These are phyloP conservation scores for Takakia lepidozioides DNA, from an alignment of 225 moss, liverwort and hornwort species.

Conservation along the genomic window DNA sequence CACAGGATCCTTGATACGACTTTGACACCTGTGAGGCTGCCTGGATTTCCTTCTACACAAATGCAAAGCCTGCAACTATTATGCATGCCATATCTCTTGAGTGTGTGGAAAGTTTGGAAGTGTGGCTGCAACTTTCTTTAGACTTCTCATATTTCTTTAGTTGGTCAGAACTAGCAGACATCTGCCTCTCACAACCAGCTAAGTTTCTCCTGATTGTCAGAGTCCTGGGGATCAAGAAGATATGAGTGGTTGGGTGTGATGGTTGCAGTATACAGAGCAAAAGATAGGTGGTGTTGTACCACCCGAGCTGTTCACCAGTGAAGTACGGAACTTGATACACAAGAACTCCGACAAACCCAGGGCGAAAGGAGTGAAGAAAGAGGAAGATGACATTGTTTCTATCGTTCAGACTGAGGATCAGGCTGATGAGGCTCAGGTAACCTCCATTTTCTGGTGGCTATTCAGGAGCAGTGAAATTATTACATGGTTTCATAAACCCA, in stretches of 20 bases:
- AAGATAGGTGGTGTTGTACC: conserved; percentile 94
- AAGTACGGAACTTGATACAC: conserved; percentile 67
- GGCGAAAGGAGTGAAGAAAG: conserved; percentile 82
- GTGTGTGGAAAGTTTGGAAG: not conserved
- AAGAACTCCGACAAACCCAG: conserved; percentile 71
- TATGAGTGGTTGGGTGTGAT: no score
- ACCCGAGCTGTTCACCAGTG: conserved; percentile 60
- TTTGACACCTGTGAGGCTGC: conserved; percentile 39
- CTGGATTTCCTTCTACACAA: not conserved
- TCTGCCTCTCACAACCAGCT: no score
- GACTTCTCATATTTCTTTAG: no score
- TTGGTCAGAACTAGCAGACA: no score
- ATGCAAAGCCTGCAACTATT: not conserved
- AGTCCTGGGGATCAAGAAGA: no score
- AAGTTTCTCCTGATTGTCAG: no score
- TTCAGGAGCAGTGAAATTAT: no score
- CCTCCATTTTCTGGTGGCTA: no score
- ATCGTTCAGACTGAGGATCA: conserved; percentile 54
- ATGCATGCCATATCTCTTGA: no score
- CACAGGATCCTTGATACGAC: not conserved
- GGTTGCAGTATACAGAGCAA: conserved; percentile 70
- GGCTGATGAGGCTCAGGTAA: conserved; percentile 19
- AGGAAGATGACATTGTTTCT: conserved; percentile 60
- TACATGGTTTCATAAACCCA: no score
- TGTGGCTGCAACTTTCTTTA: no score